These are phyloP conservation scores for Lolium perenne DNA, from an alignment of 176 grass and related monocot species.

Conservation along the genomic window DNA sequence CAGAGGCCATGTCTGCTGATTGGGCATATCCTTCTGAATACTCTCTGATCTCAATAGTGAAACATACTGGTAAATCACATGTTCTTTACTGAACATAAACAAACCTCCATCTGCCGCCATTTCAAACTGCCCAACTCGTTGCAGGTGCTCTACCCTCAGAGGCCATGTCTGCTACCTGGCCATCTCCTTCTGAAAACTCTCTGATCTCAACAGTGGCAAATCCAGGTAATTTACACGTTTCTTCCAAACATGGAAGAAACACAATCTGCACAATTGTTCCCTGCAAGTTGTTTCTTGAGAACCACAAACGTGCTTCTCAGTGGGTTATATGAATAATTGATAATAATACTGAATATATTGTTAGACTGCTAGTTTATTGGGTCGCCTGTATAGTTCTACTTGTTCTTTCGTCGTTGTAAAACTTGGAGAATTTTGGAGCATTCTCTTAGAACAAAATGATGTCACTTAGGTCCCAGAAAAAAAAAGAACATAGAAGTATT, in stretches of 20 bases:
- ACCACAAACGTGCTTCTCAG: background rate
- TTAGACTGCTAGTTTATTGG: background rate
- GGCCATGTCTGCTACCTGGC: background rate
- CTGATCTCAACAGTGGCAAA: background rate
- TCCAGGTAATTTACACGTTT: background rate
- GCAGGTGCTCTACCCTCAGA: conserved; percentile 22
- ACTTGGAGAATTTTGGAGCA: background rate
- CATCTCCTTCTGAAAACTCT: background rate
- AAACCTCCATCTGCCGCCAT: background rate
- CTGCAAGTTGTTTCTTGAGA: background rate
- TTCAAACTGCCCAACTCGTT: background rate
- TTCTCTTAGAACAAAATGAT: background rate
- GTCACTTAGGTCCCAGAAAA: no score
- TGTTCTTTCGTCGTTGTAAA: background rate
- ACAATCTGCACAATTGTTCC: background rate
- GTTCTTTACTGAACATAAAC: background rate
- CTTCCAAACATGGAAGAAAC: conserved; percentile 1
- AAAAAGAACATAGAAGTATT: no score
- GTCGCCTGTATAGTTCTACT: background rate
- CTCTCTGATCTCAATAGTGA: background rate
- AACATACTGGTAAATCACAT: background rate
- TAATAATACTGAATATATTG: background rate
- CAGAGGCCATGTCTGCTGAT: background rate
- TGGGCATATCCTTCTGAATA: background rate
- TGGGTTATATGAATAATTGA: background rate